A percentile compares a stretch with the other conserved stretches of the same genome.
Evolutionary conservation across 148 eudicot genomes (phyloP).

Genomic region (Hydrangea macrophylla): DNA sequence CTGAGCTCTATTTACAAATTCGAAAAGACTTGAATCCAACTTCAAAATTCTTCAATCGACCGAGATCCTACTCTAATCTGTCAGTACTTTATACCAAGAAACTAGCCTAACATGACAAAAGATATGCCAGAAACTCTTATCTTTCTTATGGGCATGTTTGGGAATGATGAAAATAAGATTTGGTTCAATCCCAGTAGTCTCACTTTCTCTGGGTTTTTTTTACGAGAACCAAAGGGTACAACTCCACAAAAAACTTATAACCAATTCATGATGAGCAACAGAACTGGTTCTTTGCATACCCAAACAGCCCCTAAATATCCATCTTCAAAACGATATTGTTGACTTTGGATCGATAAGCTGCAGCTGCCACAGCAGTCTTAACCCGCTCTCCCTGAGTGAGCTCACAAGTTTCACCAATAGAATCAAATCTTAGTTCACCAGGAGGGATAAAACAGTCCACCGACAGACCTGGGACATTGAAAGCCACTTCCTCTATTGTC

Average conservation of each 20-base stretch:
- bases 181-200: constrained; percentile 9
- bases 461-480: constrained; percentile 52
- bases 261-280: no score
- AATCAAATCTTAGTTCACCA: constrained; percentile 46
- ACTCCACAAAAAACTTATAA: no score
- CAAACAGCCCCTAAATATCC: constrained; percentile 53
- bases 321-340: constrained; percentile 46
- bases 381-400: constrained; percentile 40
- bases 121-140: constrained; percentile 23
- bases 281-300: no score
- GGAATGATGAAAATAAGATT: constrained; percentile 1
- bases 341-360: constrained; percentile 46
- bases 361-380: constrained; percentile 34
- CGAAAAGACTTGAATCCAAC: constrained; percentile 16
- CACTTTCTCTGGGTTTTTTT: constrained; percentile 21
- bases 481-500: constrained; percentile 65
- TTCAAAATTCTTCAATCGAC: not conserved
- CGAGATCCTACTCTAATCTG: not conserved
- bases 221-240: no score
- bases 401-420: constrained; percentile 41
- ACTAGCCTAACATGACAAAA: not conserved
- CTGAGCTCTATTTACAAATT: constrained; percentile 55
- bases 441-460: constrained; percentile 63
- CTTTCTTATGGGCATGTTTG: constrained; percentile 14
- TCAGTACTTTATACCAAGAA: not conserved